These are phyloP conservation scores for Rubus idaeus DNA, from an alignment of 306 rosid species.

Conservation along the genomic window DNA sequence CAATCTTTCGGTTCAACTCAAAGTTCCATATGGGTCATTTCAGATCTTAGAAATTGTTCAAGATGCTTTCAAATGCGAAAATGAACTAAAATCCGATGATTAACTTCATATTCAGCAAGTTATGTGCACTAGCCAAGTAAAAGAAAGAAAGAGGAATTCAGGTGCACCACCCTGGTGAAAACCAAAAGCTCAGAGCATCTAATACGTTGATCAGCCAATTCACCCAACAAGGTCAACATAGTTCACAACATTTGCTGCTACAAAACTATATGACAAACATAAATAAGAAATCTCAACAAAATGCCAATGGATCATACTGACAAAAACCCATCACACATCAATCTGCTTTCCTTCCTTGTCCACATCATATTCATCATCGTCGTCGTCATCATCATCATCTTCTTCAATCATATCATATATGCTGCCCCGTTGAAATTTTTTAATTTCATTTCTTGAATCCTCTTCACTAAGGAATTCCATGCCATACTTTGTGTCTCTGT, in stretches of 20 bases:
- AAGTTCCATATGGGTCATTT: neutral
- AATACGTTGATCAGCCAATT: neutral
- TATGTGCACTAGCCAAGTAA: neutral
- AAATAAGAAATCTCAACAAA: slow-evolving; percentile 10
- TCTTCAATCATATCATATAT: neutral
- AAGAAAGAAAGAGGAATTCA: neutral
- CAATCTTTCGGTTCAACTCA: neutral
- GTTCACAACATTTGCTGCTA: neutral
- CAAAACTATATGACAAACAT: neutral
- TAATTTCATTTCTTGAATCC: slow-evolving; percentile 34
- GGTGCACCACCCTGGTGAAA: neutral
- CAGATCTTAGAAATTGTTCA: neutral
- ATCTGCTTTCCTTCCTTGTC: slow-evolving; percentile 29
- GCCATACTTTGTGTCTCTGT: slow-evolving; percentile 48
- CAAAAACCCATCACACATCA: slow-evolving; percentile 3
- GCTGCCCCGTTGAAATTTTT: slow-evolving; percentile 17
- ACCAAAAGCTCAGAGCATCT: neutral
- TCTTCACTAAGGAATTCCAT: slow-evolving; percentile 45
- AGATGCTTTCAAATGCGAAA: neutral
- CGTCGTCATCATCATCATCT: slow-evolving; percentile 18
- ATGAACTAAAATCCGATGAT: neutral
- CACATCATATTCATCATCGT: slow-evolving; percentile 30
- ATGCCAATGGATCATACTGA: neutral
- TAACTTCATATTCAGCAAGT: neutral
- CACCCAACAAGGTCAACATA: neutral